phyloP scores from a whole-genome alignment of 225 moss, liverwort and hornwort genomes.

The Polytrichum formosum region DNA sequence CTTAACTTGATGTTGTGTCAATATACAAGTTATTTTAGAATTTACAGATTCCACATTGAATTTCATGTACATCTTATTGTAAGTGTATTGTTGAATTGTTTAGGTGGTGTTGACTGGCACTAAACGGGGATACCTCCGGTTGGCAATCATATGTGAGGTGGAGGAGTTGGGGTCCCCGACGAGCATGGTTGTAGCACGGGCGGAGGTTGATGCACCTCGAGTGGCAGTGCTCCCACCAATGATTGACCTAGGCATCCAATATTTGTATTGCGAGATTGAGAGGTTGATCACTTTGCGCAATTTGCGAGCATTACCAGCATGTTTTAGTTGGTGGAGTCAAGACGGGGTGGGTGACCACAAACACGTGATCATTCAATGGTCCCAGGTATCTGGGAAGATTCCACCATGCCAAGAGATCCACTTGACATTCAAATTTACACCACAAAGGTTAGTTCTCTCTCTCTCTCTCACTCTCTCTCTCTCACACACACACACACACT shows the following conservation, averaged over 20 bases:
- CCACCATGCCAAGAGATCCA: conserved; percentile 51
- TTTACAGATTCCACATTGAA: too few relatives aligned
- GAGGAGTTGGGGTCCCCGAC: conserved; percentile 58
- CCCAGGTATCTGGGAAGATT: conserved; percentile 60
- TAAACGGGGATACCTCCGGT: conserved; percentile 64
- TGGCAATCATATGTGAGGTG: conserved; percentile 73
- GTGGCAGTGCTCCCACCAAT: conserved; percentile 68
- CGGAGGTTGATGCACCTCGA: conserved; percentile 76
- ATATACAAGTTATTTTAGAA: too few relatives aligned
- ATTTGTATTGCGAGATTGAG: conserved; percentile 61
- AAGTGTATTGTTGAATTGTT: neutral
- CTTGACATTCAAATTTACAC: conserved; percentile 60
- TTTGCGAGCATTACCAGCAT: conserved; percentile 59
- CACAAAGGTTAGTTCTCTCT: conserved; percentile 9
- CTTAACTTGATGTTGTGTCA: too few relatives aligned
- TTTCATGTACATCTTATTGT: too few relatives aligned
- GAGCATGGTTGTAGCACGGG: conserved; percentile 62
- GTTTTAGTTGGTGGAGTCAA: conserved; percentile 67
- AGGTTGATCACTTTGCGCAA: conserved; percentile 52
- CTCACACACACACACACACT: too few relatives aligned
- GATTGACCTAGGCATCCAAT: conserved; percentile 76
- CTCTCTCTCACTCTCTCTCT: too few relatives aligned
- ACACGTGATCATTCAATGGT: conserved; percentile 58
- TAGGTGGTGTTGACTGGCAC: conserved; percentile 63
- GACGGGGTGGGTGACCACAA: conserved; percentile 64